phyloP scores from a whole-genome alignment of 805 yeast species.

The Saccharomycopsis fermentans region DNA sequence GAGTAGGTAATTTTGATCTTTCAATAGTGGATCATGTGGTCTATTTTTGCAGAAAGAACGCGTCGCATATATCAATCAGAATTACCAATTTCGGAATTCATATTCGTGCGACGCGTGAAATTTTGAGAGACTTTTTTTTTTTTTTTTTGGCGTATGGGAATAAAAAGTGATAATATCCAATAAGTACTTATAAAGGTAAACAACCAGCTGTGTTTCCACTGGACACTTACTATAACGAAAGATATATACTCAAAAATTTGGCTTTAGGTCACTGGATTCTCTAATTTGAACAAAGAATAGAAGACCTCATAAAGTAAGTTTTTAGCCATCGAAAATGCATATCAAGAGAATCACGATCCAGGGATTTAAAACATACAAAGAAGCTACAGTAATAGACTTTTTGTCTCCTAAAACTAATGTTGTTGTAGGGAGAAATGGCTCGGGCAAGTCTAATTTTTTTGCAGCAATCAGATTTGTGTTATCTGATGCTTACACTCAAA shows the following conservation, averaged over 20 bases:
- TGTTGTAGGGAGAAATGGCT: conserved; percentile 87
- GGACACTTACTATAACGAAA: too few relatives aligned
- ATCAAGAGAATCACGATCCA: conserved; percentile 50
- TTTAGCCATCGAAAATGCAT: conserved; percentile 5
- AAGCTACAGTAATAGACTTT: conserved; percentile 65
- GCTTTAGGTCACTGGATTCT: too few relatives aligned
- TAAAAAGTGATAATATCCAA: background rate
- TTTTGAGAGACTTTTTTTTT: background rate
- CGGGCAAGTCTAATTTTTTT: conserved; percentile 92
- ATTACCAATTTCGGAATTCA: background rate
- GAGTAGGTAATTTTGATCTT: too few relatives aligned
- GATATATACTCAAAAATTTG: too few relatives aligned
- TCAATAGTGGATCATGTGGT: too few relatives aligned
- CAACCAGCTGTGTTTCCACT: background rate
- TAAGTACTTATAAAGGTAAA: background rate
- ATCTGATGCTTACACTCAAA: conserved; percentile 79
- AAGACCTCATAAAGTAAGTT: background rate
- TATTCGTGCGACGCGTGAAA: background rate
- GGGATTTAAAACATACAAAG: conserved; percentile 89
- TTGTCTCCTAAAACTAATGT: conserved; percentile 80
- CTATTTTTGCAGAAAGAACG: too few relatives aligned
- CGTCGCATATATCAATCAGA: background rate
- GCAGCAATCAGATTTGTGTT: conserved; percentile 90
- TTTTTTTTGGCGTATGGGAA: background rate
- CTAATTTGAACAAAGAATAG: too few relatives aligned